Base-by-base conservation (phyloP, 192 early-diverging fungal genomes). In the Rhizoclosmatium sp. region DNA sequence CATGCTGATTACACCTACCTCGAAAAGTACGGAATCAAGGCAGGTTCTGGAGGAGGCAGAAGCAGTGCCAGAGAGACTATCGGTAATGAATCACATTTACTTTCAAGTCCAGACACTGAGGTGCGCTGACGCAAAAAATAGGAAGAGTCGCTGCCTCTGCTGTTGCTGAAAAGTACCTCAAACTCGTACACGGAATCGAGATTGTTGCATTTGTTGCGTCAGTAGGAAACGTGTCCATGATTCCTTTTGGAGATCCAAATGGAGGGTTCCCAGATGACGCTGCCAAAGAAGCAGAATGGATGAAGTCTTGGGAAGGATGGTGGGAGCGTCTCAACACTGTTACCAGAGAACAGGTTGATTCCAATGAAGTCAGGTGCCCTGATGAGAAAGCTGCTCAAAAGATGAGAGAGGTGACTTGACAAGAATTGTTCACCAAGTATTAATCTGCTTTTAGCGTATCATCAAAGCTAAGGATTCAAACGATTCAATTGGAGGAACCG, bases 1-100 rank as follows among this genome's bases (percentile, higher is more conserved):
- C 98, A 99, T 68, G 98, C 98, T n/a, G 98, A 99, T 84, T 99
- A 88, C 84, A 99, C 98, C 19, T 99, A 99, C 76, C 78, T 99
- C 78, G 82, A 94, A 79, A 99, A 99, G 82, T 99, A 99, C 79
- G 94, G 94, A 71, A 82, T 99, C 71, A 99, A 99, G 88, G 96
- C 97, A 41, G 94, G 92, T 3, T 93, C 91, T 40, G 98, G 98
- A 61, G 98, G 98, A 47, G 98, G 98, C 45, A 88, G 98, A 54
- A 92, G 95, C 9, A 94, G 93, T 73, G 98, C 98, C 14, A 91
- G 98, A 51, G 98, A 99, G 84, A 98, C 98, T 3, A 96, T 99
- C 79, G 93, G 92, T 93, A 75, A 48, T 54, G 51, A 12, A 54
- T n/a, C n/a, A n/a, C n/a, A n/a, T n/a, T n/a, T n/a, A n/a, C n/a